phyloP scores from a whole-genome alignment of 2,329 filamentous ascomycete genomes.

The Epichloe sp. region DNA sequence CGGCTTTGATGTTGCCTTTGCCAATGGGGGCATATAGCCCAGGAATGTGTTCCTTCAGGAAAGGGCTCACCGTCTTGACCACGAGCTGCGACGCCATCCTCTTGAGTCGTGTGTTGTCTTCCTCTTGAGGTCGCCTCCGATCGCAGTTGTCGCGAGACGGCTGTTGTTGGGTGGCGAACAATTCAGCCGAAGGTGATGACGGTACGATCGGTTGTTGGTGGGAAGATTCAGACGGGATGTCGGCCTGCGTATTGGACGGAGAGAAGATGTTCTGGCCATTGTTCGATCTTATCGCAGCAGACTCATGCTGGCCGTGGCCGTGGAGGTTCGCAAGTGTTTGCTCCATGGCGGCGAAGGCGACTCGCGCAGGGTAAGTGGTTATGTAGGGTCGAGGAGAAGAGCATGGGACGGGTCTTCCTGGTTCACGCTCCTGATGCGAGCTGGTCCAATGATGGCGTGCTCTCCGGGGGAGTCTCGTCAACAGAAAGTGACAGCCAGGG shows the following conservation, averaged over 20 bases:
- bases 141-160: conserved; percentile 34
- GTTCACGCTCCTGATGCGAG: background rate
- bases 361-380: background rate
- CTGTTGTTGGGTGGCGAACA: conserved; percentile 9
- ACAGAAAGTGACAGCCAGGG: background rate
- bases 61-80: conserved; percentile 70
- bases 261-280: background rate
- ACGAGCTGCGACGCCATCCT: conserved; percentile 55
- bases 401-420: background rate
- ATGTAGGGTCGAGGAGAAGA: background rate
- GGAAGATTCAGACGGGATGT: background rate
- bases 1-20: conserved; percentile 29
- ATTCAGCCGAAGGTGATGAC: conserved; percentile 5
- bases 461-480: background rate
- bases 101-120: conserved; percentile 34
- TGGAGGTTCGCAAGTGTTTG: conserved; percentile 1
- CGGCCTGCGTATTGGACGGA: background rate
- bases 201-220: background rate
- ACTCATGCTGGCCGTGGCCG: conserved; percentile 1
- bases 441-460: conserved; percentile 3
- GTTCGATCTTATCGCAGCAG: background rate
- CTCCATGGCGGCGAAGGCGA: background rate
- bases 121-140: conserved; percentile 35
- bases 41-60: conserved; percentile 83
- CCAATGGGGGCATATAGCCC: conserved; percentile 73